Evolutionary conservation across 306 rosid species (phyloP).

Genomic region (Dryas octopetala): DNA sequence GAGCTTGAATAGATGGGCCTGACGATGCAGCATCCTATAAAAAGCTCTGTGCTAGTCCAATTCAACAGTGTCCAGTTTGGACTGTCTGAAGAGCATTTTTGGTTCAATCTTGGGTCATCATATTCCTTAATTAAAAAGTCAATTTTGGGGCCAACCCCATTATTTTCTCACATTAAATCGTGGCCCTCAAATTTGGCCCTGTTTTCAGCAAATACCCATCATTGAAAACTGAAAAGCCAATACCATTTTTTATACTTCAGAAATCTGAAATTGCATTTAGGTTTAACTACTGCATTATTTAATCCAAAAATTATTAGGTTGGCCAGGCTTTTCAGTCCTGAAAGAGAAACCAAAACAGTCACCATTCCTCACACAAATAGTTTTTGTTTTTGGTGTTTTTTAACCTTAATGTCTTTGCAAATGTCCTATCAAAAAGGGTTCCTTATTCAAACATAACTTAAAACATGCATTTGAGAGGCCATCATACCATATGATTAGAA

Average conservation of each 20-base stretch:
- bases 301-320: constrained; percentile 18
- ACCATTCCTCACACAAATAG: constrained; percentile 8
- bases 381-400: background rate
- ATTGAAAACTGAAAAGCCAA: background rate
- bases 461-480: constrained; percentile 34
- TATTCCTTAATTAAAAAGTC: background rate
- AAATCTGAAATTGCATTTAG: background rate
- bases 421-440: constrained; percentile 17
- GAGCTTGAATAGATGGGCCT: background rate
- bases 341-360: background rate
- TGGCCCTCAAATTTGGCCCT: background rate
- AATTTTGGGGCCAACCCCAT: background rate
- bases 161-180: background rate
- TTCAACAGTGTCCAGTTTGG: background rate
- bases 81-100: background rate
- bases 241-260: background rate
- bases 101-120: constrained; percentile 4
- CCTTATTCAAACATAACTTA: constrained; percentile 36
- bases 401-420: constrained; percentile 5
- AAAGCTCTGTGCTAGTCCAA: background rate
- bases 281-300: constrained; percentile 8
- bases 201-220: background rate
- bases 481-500: constrained; percentile 34
- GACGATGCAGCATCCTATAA: background rate
- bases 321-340: constrained; percentile 25